phyloP scores from a whole-genome alignment of 2,329 filamentous ascomycete species.

The Aspergillus ochraceus region DNA sequence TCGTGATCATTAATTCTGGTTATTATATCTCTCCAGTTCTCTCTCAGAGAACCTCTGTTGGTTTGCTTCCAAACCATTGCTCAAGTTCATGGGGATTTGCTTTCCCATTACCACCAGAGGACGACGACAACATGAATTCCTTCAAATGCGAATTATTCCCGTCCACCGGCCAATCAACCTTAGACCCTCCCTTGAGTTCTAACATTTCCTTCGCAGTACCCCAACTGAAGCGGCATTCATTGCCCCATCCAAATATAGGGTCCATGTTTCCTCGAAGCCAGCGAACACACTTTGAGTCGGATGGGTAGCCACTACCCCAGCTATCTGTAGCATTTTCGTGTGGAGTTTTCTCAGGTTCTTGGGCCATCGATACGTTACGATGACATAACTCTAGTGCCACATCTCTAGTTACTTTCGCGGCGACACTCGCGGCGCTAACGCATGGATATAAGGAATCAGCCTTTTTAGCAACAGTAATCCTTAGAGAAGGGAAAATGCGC shows the following conservation, averaged over 20 bases:
- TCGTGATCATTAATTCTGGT: neutral
- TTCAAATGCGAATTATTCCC: conserved; percentile 73
- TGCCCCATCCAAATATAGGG: conserved; percentile 91
- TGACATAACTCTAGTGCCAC: conserved; percentile 81
- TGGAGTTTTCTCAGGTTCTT: conserved; percentile 29
- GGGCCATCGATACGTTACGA: conserved; percentile 47
- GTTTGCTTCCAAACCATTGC: conserved; percentile 73
- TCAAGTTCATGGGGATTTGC: conserved; percentile 63
- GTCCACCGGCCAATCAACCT: conserved; percentile 79
- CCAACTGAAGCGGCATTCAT: conserved; percentile 94
- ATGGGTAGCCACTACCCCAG: conserved; percentile 95
- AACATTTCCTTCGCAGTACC: conserved; percentile 91
- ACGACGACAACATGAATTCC: conserved; percentile 65
- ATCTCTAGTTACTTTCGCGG: conserved; percentile 94
- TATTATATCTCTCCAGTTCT: conserved; percentile 12
- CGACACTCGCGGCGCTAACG: conserved; percentile 90
- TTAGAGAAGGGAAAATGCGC: conserved; percentile 74
- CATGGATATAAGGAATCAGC: conserved; percentile 90
- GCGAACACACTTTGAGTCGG: conserved; percentile 72
- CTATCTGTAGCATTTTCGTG: conserved; percentile 40
- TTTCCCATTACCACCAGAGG: conserved; percentile 38
- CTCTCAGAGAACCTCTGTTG: conserved; percentile 69
- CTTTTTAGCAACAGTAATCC: conserved; percentile 81
- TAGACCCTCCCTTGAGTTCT: conserved; percentile 69
- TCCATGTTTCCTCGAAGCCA: conserved; percentile 91